Evolutionary conservation across 495 filamentous ascomycete species (phyloP), one percentile per base, ranked within the genome.

Genomic region (Gamarada debralockiae): DNA sequence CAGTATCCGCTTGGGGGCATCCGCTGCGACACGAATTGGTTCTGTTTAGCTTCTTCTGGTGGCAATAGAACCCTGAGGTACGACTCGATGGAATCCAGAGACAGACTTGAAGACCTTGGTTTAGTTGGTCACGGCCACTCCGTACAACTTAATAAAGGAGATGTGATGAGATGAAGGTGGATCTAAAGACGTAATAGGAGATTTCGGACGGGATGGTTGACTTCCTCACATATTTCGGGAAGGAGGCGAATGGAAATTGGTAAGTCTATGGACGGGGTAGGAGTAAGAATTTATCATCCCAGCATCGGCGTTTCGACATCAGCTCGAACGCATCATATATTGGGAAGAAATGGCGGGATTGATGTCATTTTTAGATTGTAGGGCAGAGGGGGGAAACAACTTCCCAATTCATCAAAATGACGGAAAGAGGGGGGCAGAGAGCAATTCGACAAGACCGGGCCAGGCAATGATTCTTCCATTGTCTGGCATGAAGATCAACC

Each of bases 61-160:
- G 50, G 56, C 56, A 55, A 53, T 50, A 39, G 49, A 50, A 50
- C 40, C 38, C 15, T 33, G 56, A 45, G 15, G 39, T 41, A 6
- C 51, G 23, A 55, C 56, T 57, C 49, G 55, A 40, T 29, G 37
- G 34, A 37, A 23, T 17, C 24, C n/a, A 17, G 37, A 29, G 36
- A 15, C 34, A 24, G 41, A 15, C 9, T 25, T 33, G 45, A 9
- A 41, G 18, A 23, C 36, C 23, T 39, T 14, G 7, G 3, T n/a
- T 18, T 25, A 46, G 20, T 46, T 17, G 21, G n/a, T 46, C 24
- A 29, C 25, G 46, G 46, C 31, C 22, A 5, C 46, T 49, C 44
- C 44, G 44, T 29, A 27, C 14, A 12, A 29, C 44, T 39, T 18
- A 14, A 39, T 15, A 39, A 12, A 22, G 39, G 17, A 42, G 31